phyloP scores from a whole-genome alignment of 169 alveolate species.

The Perkinsus olseni region DNA sequence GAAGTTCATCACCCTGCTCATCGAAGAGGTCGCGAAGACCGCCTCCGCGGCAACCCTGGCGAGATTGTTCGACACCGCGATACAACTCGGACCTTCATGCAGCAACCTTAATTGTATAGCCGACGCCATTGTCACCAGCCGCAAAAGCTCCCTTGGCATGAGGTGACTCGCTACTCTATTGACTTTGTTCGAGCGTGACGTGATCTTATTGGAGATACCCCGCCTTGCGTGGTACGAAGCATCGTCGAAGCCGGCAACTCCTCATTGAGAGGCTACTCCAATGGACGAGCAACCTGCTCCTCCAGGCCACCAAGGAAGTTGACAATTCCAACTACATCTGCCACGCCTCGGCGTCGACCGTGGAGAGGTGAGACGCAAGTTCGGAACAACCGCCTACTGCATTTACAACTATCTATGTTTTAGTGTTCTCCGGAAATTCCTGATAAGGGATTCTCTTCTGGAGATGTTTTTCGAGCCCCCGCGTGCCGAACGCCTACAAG shows the following conservation, averaged over 20 bases:
- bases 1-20: neutral
- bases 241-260: neutral
- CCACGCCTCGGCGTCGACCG: neutral
- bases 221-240: neutral
- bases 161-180: neutral
- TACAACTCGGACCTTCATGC: neutral
- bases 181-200: neutral
- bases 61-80: neutral
- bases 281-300: neutral
- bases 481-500: neutral
- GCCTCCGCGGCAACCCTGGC: neutral
- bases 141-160: neutral
- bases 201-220: neutral
- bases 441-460: neutral
- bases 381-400: neutral
- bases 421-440: neutral
- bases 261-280: neutral
- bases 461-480: neutral
- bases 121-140: neutral
- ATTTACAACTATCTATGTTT: neutral
- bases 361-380: neutral
- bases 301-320: neutral
- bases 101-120: neutral
- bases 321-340: neutral
- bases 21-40: neutral